Evolutionary conservation across 495 filamentous ascomycete genomes (phyloP), one percentile per base, ranked within the genome.

Genomic region (Evernia prunastri): DNA sequence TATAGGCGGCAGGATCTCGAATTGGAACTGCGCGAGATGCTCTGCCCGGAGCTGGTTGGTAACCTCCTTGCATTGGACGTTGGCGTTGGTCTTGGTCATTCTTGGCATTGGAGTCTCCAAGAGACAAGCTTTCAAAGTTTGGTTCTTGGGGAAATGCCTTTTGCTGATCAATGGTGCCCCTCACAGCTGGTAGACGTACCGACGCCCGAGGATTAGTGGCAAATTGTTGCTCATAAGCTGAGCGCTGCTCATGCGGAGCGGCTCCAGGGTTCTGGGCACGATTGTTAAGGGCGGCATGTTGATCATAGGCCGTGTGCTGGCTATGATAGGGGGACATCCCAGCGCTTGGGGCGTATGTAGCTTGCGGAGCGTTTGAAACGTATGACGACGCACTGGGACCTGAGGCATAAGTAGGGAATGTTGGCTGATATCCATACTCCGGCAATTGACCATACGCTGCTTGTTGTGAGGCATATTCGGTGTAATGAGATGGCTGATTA

Each of bases 1-100:
- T 59, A 59, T 59, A 59, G 25, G 58, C 37, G 25, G 58, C 58
- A 43, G 58, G 42, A 43, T 59, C 58, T 45, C 58, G 39, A 31
- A 45, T 59, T 6, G 58, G 58, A 11, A 33, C 36, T 20, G 58
- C 58, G 10, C 31, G 58, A 45, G 58, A 40, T 20, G n/a, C 4
- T 54, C 29, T 54, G 15, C 29, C 13, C 18, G 51, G 3, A 20
- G 27, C 17, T 17, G 51, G 27, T 7, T 18, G 51, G 5, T 33
- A 2, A 54, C 13, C 51, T 12, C 13, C 15, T 29, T 54, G 13
- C 10, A 20, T 11, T 2, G 3, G 29, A 54, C 51, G 51, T 10
- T 6, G 29, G 17, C 29, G 27, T 54, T 33, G 27, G 15, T 54
- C 29, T 54, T 54, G 51, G 33, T 20, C 1, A 9, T 0, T 8